Evolutionary conservation across 441 rosid genomes (phyloP).

Genomic region (Pelargonium myrrhifolium): DNA sequence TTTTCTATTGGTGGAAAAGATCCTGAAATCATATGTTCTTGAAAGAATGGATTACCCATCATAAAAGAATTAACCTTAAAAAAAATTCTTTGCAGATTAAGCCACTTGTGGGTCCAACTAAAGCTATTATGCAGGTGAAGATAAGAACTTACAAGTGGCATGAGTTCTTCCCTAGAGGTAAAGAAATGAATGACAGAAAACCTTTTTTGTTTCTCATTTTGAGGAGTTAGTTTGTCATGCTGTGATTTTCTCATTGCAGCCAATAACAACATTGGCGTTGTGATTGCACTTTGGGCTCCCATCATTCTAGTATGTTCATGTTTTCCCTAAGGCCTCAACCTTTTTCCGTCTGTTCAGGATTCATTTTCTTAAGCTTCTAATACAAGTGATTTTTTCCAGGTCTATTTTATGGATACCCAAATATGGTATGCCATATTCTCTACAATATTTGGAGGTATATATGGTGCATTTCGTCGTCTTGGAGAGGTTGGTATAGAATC

Average conservation of each 20-base stretch:
- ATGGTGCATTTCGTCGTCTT: conserved; percentile 97
- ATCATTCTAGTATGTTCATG: conserved; percentile 65
- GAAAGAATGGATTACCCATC: background rate
- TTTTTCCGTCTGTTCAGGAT: conserved; percentile 7
- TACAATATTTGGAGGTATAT: conserved; percentile 92
- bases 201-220: background rate
- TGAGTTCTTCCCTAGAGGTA: conserved; percentile 97
- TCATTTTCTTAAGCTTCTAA: conserved; percentile 18
- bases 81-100: conserved; percentile 72
- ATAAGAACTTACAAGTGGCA: conserved; percentile 77
- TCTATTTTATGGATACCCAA: too few relatives aligned
- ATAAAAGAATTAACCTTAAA: background rate
- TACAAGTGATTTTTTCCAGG: conserved; percentile 31
- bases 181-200: conserved; percentile 17
- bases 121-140: conserved; percentile 63
- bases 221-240: background rate
- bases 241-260: conserved; percentile 47
- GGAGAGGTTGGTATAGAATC: conserved; percentile 67
- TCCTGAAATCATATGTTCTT: background rate
- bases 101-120: conserved; percentile 92
- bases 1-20: background rate
- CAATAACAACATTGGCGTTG: conserved; percentile 87
- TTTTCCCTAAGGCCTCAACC: conserved; percentile 9
- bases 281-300: conserved; percentile 96
- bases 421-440: conserved; percentile 99